phyloP scores from a whole-genome alignment of 352 stramenopile species.

The Globisporangium sylvaticum region DNA sequence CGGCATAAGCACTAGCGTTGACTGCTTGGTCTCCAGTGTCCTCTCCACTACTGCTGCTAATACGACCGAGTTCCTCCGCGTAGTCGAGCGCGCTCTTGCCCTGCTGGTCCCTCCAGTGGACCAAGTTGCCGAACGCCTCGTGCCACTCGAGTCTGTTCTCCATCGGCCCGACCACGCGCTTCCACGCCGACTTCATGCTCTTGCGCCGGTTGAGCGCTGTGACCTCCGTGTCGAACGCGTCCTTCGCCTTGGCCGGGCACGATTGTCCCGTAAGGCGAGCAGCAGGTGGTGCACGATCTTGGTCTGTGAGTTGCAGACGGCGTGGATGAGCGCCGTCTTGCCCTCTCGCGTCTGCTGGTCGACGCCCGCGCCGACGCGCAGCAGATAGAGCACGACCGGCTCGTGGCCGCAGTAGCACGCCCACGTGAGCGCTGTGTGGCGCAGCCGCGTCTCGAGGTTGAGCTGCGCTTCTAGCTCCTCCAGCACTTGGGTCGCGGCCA shows the following conservation, averaged over 20 bases:
- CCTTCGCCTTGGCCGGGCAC: conserved; percentile 23
- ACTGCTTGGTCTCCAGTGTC: neutral
- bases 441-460: conserved; percentile 47
- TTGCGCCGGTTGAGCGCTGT: conserved; percentile 19
- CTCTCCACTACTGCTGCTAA: neutral
- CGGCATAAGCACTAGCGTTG: conserved; percentile 8
- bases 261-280: conserved; percentile 35
- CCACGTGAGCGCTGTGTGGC: conserved; percentile 74
- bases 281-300: conserved; percentile 59
- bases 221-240: conserved; percentile 17
- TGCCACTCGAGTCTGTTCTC: conserved; percentile 55
- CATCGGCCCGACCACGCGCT: conserved; percentile 8
- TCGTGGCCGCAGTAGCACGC: conserved; percentile 74
- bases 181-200: conserved; percentile 17
- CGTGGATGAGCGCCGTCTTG: conserved; percentile 70
- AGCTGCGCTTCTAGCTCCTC: conserved; percentile 38
- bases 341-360: conserved; percentile 45
- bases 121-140: conserved; percentile 36
- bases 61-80: conserved; percentile 19
- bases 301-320: conserved; percentile 44
- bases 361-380: conserved; percentile 35
- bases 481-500: conserved; percentile 33
- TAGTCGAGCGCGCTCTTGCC: conserved; percentile 33
- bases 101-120: conserved; percentile 28
- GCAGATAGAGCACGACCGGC: conserved; percentile 41